Base-by-base conservation (phyloP, 345 rosid species). In the Euphorbia pulcherrima region DNA sequence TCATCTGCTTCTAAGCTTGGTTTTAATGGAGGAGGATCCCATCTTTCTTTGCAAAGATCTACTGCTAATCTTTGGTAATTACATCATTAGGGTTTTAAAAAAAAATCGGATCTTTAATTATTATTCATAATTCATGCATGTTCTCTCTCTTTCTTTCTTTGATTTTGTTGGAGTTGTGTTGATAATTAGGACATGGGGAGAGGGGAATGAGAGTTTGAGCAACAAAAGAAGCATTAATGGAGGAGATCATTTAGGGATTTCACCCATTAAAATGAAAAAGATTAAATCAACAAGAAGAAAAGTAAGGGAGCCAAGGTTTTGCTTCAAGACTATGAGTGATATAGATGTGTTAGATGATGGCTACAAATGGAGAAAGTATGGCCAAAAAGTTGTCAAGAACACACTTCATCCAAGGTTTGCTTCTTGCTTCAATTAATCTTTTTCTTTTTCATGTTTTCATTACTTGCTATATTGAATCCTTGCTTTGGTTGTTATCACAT, bases 381-480 rank as follows among this genome's bases (percentile, higher is more conserved):
- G 99, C 66, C 99, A 94, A 89, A 94, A 94, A 79, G 99, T 94
- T 65, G 99, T 89, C 24, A 94, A 94, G 84, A 91, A 94, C 86
- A 94, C 99, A 14, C 92, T 83, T 76, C 97, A 94, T 80, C 99
- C 99, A 80, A 94, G 99, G 99, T 93, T 60, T 29, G 2, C 20
- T 27, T 56, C 48, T 17, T 21, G 5, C 7, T 65, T 48, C 13
- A 7, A 3, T 50, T 50, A 18, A 12, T 55, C 10, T 27, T 57
- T 12, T 57, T 27, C 37, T 14, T 28, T 27, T 57, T 9, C 12
- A 13, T 13, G 33, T 58, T 7, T 58, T n/a, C 35, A 28, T 58
- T n/a, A n/a, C n/a, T n/a, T n/a, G 20, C 40, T 58, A 58, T n/a
- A 18, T 48, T 64, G 60, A 50, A 30, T 63, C 21, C 64, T 67